Evolutionary conservation across 140 eudicot genomes (phyloP).

Genomic region (Senecio squalidus): DNA sequence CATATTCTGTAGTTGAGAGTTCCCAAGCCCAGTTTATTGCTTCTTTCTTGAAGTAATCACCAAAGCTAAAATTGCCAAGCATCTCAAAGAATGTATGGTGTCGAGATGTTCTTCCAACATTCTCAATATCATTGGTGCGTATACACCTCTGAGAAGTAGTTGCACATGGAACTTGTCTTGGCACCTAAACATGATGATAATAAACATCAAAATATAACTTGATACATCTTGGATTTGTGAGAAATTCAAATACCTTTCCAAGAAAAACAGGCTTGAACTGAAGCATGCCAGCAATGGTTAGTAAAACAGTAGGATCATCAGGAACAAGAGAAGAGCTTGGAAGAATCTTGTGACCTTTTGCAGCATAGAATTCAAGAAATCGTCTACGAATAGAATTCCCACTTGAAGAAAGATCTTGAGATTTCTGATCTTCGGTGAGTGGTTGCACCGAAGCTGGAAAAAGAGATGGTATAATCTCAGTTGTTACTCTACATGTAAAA

Average conservation of each 20-base stretch:
- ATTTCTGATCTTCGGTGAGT: constrained; percentile 40
- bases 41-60: constrained; percentile 96
- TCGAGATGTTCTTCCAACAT: constrained; percentile 87
- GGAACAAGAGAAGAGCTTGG: constrained; percentile 96
- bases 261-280: constrained; percentile 93
- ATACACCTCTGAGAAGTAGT: constrained; percentile 93
- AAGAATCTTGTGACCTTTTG: constrained; percentile 80
- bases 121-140: constrained; percentile 91
- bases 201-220: not conserved
- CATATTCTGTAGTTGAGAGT: constrained; percentile 66
- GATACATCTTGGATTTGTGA: not conserved
- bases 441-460: constrained; percentile 67
- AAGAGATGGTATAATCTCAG: constrained; percentile 8
- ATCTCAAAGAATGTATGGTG: constrained; percentile 96
- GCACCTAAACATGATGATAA: constrained; percentile 38
- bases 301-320: constrained; percentile 85
- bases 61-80: constrained; percentile 98
- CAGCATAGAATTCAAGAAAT: constrained; percentile 83
- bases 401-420: constrained; percentile 32
- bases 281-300: constrained; percentile 98
- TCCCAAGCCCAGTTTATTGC: constrained; percentile 99
- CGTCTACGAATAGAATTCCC: constrained; percentile 79
- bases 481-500: too few relatives aligned
- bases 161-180: constrained; percentile 81
- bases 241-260: constrained; percentile 54